These are phyloP conservation scores for Ilex asprella DNA, from an alignment of 257 asterid species.

Conservation along the genomic window DNA sequence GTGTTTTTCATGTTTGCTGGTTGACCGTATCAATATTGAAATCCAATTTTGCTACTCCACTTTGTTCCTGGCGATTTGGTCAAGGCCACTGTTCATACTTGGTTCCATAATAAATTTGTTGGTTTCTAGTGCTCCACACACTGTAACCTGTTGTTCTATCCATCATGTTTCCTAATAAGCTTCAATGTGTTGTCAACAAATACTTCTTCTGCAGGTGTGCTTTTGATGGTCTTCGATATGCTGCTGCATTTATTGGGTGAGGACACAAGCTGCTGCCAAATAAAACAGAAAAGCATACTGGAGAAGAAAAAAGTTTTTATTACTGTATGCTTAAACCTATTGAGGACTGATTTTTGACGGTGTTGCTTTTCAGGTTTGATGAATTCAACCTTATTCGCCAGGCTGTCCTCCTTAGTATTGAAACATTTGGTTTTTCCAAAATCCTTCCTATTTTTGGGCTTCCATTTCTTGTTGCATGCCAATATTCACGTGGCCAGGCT, in stretches of 20 bases:
- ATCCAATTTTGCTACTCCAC: too few species aligned
- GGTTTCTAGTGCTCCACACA: background rate
- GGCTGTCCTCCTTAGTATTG: slow-evolving; percentile 75
- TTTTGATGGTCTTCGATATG: slow-evolving; percentile 94
- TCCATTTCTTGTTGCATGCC: slow-evolving; percentile 56
- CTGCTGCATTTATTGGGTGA: slow-evolving; percentile 93
- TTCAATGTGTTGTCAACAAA: slow-evolving; percentile 6
- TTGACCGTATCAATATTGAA: too few species aligned
- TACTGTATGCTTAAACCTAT: too few species aligned
- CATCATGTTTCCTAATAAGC: too few species aligned
- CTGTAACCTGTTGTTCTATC: too few species aligned
- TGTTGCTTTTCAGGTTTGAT: slow-evolving; percentile 54
- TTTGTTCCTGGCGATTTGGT: too few species aligned
- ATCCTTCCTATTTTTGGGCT: slow-evolving; percentile 81
- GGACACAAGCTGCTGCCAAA: slow-evolving; percentile 10
- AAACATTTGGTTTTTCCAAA: slow-evolving; percentile 87
- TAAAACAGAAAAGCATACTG: too few species aligned
- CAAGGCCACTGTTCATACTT: too few species aligned
- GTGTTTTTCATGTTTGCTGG: too few species aligned
- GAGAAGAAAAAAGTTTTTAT: too few species aligned
- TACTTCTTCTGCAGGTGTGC: slow-evolving; percentile 64
- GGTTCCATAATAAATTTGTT: too few species aligned
- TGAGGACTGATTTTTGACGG: background rate
- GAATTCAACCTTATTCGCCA: slow-evolving; percentile 85
- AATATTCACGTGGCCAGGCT: slow-evolving; percentile 18